These are phyloP conservation scores for Seiridium unicorne DNA, from an alignment of 2,329 filamentous ascomycete species.

Conservation along the genomic window DNA sequence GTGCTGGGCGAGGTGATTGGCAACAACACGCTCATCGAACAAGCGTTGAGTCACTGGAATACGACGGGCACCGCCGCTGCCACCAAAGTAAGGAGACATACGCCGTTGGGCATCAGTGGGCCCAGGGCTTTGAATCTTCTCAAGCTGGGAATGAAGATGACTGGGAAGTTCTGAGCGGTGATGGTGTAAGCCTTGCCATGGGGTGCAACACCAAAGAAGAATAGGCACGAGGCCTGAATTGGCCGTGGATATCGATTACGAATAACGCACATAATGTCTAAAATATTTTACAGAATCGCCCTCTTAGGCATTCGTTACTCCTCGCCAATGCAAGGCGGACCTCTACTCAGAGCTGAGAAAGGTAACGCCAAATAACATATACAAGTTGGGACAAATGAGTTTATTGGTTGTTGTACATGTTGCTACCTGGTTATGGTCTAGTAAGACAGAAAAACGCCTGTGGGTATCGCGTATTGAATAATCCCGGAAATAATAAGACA, in stretches of 20 bases:
- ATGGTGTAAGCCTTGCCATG: too few relatives aligned
- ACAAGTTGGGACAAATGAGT: too few relatives aligned
- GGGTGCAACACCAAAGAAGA: too few relatives aligned
- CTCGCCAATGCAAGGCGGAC: background rate
- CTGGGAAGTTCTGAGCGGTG: constrained; percentile 14
- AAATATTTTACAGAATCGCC: background rate
- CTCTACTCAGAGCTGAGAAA: background rate
- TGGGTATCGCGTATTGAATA: too few relatives aligned
- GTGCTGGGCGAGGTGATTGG: constrained; percentile 35
- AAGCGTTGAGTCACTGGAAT: constrained; percentile 34
- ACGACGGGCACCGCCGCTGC: constrained; percentile 9
- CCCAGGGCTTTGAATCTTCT: constrained; percentile 23
- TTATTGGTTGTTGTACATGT: too few relatives aligned
- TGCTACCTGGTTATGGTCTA: background rate
- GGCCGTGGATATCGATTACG: background rate
- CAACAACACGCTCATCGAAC: constrained; percentile 37
- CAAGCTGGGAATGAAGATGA: constrained; percentile 27
- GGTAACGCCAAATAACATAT: too few relatives aligned
- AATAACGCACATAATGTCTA: background rate
- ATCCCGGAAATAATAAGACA: too few relatives aligned
- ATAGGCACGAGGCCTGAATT: background rate
- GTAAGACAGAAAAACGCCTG: background rate
- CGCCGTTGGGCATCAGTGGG: constrained; percentile 15
- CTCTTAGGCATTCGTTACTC: too few relatives aligned
- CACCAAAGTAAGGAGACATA: constrained; percentile 12